Percentiles rank a stretch among this genome's conserved stretches.
Conservation (phyloP, 345 rosid genomes). For the Gossypium mustelinum region DNA sequence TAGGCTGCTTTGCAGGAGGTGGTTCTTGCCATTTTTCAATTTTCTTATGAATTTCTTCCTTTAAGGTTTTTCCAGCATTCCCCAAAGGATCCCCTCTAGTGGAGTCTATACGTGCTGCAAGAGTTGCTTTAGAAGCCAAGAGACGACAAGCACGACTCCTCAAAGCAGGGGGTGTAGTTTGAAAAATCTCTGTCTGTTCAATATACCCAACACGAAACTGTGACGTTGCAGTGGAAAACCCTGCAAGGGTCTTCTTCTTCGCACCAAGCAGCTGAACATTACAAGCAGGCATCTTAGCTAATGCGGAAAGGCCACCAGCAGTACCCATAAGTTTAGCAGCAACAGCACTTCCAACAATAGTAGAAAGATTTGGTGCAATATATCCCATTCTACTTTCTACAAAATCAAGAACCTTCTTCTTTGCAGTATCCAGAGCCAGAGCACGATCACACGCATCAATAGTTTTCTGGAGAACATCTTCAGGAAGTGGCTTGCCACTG, state of each 20-base stretch:
- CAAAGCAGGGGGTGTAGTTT: slow-evolving; percentile 71
- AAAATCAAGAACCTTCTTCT: slow-evolving; percentile 92
- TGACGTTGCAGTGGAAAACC: slow-evolving; percentile 83
- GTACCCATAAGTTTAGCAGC: slow-evolving; percentile 98
- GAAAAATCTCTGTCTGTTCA: slow-evolving; percentile 85
- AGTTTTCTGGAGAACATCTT: slow-evolving; percentile 76
- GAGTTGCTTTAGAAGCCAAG: slow-evolving; percentile 81
- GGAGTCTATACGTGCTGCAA: slow-evolving; percentile 87
- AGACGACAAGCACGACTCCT: slow-evolving; percentile 77
- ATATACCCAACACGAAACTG: slow-evolving; percentile 79
- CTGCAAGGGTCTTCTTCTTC: slow-evolving; percentile 90
- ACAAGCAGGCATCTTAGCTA: slow-evolving; percentile 98
- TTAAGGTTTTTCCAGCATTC: slow-evolving; percentile 58
- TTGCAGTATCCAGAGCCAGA: slow-evolving; percentile 65
- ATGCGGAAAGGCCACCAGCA: slow-evolving; percentile 88
- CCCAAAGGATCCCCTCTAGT: slow-evolving; percentile 80
- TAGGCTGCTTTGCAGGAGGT: slow-evolving; percentile 96
- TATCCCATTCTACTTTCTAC: slow-evolving; percentile 96
- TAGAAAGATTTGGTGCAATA: slow-evolving; percentile 90
- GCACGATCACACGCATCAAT: slow-evolving; percentile 88
- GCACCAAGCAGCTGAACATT: slow-evolving; percentile 91
- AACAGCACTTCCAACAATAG: slow-evolving; percentile 93
- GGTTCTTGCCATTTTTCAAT: slow-evolving; percentile 99
- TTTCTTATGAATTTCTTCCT: slow-evolving; percentile 74
- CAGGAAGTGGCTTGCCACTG: slow-evolving; percentile 85